A percentile compares a stretch with the other conserved stretches of the same genome.
Evolutionary conservation across 1,284 basidiomycete genomes (phyloP).

Genomic region (Irpex sp.): DNA sequence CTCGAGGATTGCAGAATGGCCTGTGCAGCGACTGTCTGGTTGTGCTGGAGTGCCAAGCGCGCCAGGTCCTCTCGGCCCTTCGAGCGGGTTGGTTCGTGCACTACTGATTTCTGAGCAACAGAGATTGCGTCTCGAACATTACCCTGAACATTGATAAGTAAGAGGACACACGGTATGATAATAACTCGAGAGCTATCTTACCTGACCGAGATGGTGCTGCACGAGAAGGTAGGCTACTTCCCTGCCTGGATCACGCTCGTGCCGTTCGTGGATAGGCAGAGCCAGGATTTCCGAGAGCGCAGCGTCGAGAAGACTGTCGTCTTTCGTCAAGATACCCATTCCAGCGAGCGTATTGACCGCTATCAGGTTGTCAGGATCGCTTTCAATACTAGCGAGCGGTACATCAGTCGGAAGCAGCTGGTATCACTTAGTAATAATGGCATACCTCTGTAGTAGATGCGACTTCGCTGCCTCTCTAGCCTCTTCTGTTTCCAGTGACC

Average conservation of each 20-base stretch:
- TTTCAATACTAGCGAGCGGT: constrained; percentile 46
- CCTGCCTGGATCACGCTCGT: constrained; percentile 59
- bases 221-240: constrained; percentile 67
- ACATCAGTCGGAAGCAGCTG: background rate
- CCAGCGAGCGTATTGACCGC: constrained; percentile 84
- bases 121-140: constrained; percentile 47
- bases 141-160: constrained; percentile 32
- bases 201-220: constrained; percentile 66
- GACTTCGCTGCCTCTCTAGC: constrained; percentile 74
- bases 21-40: constrained; percentile 37
- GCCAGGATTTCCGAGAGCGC: constrained; percentile 79
- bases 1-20: constrained; percentile 29
- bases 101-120: constrained; percentile 53
- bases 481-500: constrained; percentile 76
- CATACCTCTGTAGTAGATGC: constrained; percentile 82
- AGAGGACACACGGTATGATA: background rate
- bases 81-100: constrained; percentile 49
- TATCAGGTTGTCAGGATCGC: constrained; percentile 69
- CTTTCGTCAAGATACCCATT: constrained; percentile 80
- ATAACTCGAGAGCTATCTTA: constrained; percentile 26
- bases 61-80: constrained; percentile 52
- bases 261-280: constrained; percentile 60
- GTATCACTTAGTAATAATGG: constrained; percentile 8
- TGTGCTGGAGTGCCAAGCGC: constrained; percentile 46
- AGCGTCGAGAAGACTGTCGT: constrained; percentile 82